Evolutionary conservation across 2,329 filamentous ascomycete genomes (phyloP), one percentile per base, ranked within the genome.

Genomic region (Diatrype stigma): DNA sequence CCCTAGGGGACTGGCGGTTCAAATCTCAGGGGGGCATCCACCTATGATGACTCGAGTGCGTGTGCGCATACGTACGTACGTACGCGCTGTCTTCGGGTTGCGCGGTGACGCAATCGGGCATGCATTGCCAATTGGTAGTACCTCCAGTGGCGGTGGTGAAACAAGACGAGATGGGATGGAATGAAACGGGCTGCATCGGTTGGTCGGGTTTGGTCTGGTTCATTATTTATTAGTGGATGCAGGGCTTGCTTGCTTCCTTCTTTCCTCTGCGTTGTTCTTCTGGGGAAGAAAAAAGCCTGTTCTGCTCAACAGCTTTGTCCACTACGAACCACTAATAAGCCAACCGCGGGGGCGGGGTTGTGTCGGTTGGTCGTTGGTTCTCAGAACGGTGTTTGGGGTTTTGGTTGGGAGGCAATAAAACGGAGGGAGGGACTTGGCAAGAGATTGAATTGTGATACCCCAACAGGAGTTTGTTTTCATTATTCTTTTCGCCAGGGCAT

Each of bases 381-480:
- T n/a, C n/a, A n/a, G n/a, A n/a, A n/a, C n/a, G n/a, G n/a, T 17
- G 23, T n/a, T 14, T 46, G 51, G 42, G 35, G 47, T 45, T 26
- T 45, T 40, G 37, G 35, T 32, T 17, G 35, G 16, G 26, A 30
- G 22, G 23, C 42, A 51, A 51, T n/a, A 37, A 54, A 37, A 26
- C 45, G 42, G 40, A 22, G 22, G 58, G 55, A 42, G 56, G 50
- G 44, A 10, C 6, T 10, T 5, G 26, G 26, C 26, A 30, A 5
- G 52, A 52, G 52, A 57, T 53, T 60, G 57, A 51, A 54, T 59
- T 60, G 55, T 61, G 61, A 63, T 63, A 63, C 61, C 60, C 60
- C 50, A 55, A 57, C 37, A 40, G 37, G 37, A 40, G 51, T 56
- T 58, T 44, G 53, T 35, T 54, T 32, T 55, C 34, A 53, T 52